These are phyloP conservation scores for Aspergillus fructus DNA, from an alignment of 2,329 filamentous ascomycete genomes.

Conservation along the genomic window DNA sequence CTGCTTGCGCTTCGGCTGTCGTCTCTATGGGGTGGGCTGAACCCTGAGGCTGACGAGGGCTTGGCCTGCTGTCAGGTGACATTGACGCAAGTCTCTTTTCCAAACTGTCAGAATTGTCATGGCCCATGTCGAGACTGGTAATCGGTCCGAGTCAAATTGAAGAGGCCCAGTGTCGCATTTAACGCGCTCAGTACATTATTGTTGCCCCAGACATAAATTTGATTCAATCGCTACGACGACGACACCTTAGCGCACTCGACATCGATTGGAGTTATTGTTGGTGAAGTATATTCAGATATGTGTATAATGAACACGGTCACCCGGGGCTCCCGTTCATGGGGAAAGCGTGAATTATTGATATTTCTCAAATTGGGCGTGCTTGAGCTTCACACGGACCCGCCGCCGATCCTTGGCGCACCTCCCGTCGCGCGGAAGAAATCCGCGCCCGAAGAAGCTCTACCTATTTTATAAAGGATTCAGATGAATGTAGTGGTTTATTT, in stretches of 20 bases:
- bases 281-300: background rate
- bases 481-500: background rate
- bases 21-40: constrained; percentile 7
- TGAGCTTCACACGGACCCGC: constrained; percentile 8
- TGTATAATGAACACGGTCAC: background rate
- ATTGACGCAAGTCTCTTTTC: constrained; percentile 21
- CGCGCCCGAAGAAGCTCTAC: background rate
- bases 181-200: constrained; percentile 15
- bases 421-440: background rate
- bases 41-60: constrained; percentile 15
- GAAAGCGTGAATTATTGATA: background rate
- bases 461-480: no score
- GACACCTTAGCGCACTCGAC: background rate
- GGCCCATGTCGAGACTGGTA: constrained; percentile 30
- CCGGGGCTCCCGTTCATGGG: background rate
- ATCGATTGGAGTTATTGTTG: background rate
- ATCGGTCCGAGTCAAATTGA: constrained; percentile 3
- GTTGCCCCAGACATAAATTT: background rate
- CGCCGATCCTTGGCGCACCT: constrained; percentile 7
- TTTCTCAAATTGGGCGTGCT: background rate
- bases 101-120: constrained; percentile 25
- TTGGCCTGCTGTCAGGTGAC: constrained; percentile 15
- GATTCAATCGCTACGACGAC: background rate
- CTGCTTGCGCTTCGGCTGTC: constrained; percentile 5
- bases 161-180: constrained; percentile 6